These are phyloP conservation scores for Sisymbrium irio DNA, from an alignment of 345 rosid genomes.

Conservation along the genomic window DNA sequence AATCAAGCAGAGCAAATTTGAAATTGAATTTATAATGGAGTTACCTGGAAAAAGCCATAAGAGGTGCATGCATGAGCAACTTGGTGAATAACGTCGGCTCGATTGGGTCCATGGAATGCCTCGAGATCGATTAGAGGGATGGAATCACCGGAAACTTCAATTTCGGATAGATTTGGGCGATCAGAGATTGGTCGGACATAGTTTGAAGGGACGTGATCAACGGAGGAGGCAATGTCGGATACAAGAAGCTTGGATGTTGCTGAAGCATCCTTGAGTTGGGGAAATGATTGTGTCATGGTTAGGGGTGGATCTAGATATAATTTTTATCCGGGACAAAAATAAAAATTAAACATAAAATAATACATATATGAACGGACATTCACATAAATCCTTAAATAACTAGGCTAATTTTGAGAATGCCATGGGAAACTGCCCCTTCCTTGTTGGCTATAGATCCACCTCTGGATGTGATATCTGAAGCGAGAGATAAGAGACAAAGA, in stretches of 20 bases:
- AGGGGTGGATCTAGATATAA: no score
- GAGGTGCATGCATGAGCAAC: slow-evolving; percentile 53
- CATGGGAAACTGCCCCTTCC: no score
- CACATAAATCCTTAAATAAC: no score
- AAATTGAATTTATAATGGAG: neutral
- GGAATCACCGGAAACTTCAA: slow-evolving; percentile 30
- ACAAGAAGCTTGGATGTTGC: slow-evolving; percentile 38
- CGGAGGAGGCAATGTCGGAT: slow-evolving; percentile 45
- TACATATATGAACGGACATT: no score
- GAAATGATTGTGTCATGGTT: neutral
- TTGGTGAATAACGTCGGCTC: slow-evolving; percentile 31
- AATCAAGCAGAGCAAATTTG: neutral
- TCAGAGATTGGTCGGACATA: slow-evolving; percentile 58
- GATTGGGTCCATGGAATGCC: slow-evolving; percentile 46
- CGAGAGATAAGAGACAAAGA: no score
- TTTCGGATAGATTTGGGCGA: slow-evolving; percentile 54
- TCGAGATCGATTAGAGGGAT: slow-evolving; percentile 65
- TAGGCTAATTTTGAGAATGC: no score
- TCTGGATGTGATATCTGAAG: no score
- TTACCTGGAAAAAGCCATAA: slow-evolving; percentile 65
- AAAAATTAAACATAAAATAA: no score
- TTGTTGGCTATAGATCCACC: no score
- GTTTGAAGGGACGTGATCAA: slow-evolving; percentile 43
- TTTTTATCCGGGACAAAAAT: no score
- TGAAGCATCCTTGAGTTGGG: slow-evolving; percentile 3